Evolutionary conservation across 208 protist genomes (phyloP).

Genomic region (Entamoeba histolytica): DNA sequence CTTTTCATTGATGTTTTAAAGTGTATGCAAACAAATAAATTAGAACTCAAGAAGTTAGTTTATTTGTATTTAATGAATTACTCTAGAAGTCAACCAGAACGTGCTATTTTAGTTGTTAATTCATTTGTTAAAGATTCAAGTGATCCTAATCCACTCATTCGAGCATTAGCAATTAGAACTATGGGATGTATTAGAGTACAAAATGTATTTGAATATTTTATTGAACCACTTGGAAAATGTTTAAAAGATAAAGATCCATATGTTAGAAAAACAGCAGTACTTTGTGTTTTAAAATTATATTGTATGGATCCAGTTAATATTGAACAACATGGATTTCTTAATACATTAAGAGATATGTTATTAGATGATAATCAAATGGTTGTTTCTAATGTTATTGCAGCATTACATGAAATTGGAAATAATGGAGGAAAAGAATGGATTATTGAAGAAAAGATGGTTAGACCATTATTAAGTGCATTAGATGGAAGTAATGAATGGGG

Average conservation of each 20-base stretch:
- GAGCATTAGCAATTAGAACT: conserved; percentile 80
- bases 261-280: conserved; percentile 82
- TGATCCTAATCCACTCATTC: conserved; percentile 72
- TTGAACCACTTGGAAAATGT: conserved; percentile 61
- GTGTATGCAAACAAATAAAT: conserved; percentile 65
- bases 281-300: conserved; percentile 84
- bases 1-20: conserved; percentile 73
- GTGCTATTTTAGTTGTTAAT: conserved; percentile 73
- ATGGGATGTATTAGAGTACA: conserved; percentile 88
- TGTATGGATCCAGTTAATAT: conserved; percentile 61
- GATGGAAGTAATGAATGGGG: conserved; percentile 56
- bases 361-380: conserved; percentile 77
- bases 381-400: conserved; percentile 71
- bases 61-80: conserved; percentile 96
- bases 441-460: conserved; percentile 20
- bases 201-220: conserved; percentile 79
- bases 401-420: conserved; percentile 65
- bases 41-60: conserved; percentile 88
- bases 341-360: conserved; percentile 49
- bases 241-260: conserved; percentile 81
- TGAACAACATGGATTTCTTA: conserved; percentile 52
- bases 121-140: conserved; percentile 57
- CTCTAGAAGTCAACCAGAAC: conserved; percentile 72
- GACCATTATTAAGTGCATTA: conserved; percentile 16
- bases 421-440: background rate